Conservation (phyloP, 768 basidiomycete species). For the Leccinum olivaceopallidum region DNA sequence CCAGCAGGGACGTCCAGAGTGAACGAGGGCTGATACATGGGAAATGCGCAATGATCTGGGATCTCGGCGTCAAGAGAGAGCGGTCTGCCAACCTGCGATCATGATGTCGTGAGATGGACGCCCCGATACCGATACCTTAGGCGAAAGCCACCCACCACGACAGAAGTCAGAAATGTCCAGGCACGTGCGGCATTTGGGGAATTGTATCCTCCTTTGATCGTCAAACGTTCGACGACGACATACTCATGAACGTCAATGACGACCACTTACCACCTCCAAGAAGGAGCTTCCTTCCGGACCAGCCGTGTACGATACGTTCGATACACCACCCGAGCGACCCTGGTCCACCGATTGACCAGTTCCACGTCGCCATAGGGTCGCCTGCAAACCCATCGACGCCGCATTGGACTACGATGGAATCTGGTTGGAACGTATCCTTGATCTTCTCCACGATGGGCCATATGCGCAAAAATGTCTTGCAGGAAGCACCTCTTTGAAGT, state of each 20-base stretch:
- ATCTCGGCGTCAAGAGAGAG: slow-evolving; percentile 63
- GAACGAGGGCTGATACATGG: slow-evolving; percentile 78
- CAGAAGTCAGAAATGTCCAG: slow-evolving; percentile 81
- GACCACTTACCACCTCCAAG: slow-evolving; percentile 66
- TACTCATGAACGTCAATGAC: slow-evolving; percentile 8
- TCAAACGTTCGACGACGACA: slow-evolving; percentile 10
- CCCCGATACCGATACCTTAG: background rate
- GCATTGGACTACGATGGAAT: slow-evolving; percentile 81
- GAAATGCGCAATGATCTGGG: slow-evolving; percentile 75
- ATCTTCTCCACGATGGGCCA: slow-evolving; percentile 68
- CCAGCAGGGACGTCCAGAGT: slow-evolving; percentile 74
- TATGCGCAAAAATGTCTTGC: slow-evolving; percentile 57
- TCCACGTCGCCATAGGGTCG: slow-evolving; percentile 75
- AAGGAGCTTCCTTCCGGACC: slow-evolving; percentile 65
- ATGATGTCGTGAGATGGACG: background rate
- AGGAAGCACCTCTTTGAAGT: slow-evolving; percentile 68
- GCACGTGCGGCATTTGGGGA: slow-evolving; percentile 82
- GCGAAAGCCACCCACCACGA: slow-evolving; percentile 52
- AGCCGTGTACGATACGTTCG: slow-evolving; percentile 46
- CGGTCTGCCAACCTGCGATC: slow-evolving; percentile 50
- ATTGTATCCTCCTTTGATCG: slow-evolving; percentile 74
- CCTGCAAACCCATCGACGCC: slow-evolving; percentile 87
- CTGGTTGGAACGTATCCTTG: slow-evolving; percentile 63
- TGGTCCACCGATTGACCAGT: slow-evolving; percentile 59
- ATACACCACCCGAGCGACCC: slow-evolving; percentile 77